Percentiles rank a stretch among this genome's conserved stretches.
These are phyloP conservation scores for Protomyces macrosporus DNA, from an alignment of 1,139 yeast species.

Conservation along the genomic window DNA sequence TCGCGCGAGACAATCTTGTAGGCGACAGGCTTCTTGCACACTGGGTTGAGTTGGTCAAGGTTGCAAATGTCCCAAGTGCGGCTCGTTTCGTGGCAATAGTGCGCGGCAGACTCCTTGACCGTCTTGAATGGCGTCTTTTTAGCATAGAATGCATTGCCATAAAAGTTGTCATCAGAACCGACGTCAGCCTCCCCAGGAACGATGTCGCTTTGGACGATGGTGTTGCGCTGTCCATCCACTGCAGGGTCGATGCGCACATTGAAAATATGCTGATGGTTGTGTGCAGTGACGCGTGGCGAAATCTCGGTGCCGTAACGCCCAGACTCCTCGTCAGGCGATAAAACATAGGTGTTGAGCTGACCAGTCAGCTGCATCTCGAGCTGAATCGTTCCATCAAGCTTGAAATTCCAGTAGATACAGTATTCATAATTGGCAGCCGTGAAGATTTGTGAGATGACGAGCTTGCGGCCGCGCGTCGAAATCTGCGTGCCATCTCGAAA, in stretches of 20 bases:
- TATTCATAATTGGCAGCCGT: constrained; percentile 84
- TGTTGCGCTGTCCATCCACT: constrained; percentile 72
- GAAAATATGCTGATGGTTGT: constrained; percentile 78
- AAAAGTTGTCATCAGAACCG: constrained; percentile 62
- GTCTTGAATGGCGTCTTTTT: constrained; percentile 62
- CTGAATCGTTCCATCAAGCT: constrained; percentile 78
- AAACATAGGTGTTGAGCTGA: constrained; percentile 63
- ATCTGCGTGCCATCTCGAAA: constrained; percentile 74
- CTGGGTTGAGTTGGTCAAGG: constrained; percentile 59
- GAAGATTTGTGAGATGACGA: constrained; percentile 70
- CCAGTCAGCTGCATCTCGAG: constrained; percentile 76
- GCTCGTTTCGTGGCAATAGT: constrained; percentile 55
- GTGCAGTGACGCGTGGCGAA: constrained; percentile 76
- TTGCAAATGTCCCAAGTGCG: constrained; percentile 78
- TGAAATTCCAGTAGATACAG: constrained; percentile 73
- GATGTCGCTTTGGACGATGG: constrained; percentile 67
- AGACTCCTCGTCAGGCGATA: constrained; percentile 57
- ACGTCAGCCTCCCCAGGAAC: constrained; percentile 53
- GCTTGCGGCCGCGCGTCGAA: constrained; percentile 67
- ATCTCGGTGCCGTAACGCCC: constrained; percentile 78
- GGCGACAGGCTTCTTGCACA: constrained; percentile 69
- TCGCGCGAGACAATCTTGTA: constrained; percentile 75
- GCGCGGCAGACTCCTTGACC: constrained; percentile 60
- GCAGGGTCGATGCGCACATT: constrained; percentile 75
- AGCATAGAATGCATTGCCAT: constrained; percentile 68